Conservation (phyloP, 2,329 filamentous ascomycete species). For the Zelopaecilomyces penicillatus region DNA sequence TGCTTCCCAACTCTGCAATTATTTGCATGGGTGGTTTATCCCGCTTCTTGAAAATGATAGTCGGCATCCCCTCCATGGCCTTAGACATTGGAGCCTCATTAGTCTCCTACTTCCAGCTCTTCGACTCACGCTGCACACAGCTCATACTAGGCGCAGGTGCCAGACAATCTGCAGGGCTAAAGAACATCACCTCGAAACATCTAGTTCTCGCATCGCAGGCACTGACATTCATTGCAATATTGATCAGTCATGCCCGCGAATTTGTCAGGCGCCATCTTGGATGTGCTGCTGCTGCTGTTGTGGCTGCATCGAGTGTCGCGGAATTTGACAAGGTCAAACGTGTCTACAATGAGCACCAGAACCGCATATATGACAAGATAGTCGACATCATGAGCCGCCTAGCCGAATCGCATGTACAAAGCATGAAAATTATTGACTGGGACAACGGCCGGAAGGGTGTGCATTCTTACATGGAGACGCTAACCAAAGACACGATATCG, state of each 20-base stretch:
- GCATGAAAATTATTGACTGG: constrained; percentile 70
- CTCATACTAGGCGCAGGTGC: constrained; percentile 92
- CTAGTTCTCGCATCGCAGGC: constrained; percentile 86
- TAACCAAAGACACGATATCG: constrained; percentile 78
- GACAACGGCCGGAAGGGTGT: constrained; percentile 40
- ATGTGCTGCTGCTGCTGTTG: constrained; percentile 30
- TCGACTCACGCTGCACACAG: constrained; percentile 92
- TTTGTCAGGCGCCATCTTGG: constrained; percentile 72
- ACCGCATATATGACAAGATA: constrained; percentile 83
- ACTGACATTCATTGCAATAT: constrained; percentile 73
- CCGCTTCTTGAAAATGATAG: constrained; percentile 72
- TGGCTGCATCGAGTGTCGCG: constrained; percentile 36
- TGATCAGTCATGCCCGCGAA: constrained; percentile 86
- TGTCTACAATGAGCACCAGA: constrained; percentile 80
- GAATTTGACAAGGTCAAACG: constrained; percentile 86
- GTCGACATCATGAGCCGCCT: constrained; percentile 86
- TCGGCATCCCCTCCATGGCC: constrained; percentile 82
- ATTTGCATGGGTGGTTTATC: constrained; percentile 74
- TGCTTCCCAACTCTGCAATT: constrained; percentile 76
- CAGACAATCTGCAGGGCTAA: constrained; percentile 77
- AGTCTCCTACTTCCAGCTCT: constrained; percentile 79
- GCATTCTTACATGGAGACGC: constrained; percentile 74
- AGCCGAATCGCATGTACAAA: constrained; percentile 63
- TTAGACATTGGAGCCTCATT: constrained; percentile 71
- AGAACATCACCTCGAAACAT: constrained; percentile 95